phyloP scores from a whole-genome alignment of 2,329 filamentous ascomycete genomes.

The Diaporthe destruens region DNA sequence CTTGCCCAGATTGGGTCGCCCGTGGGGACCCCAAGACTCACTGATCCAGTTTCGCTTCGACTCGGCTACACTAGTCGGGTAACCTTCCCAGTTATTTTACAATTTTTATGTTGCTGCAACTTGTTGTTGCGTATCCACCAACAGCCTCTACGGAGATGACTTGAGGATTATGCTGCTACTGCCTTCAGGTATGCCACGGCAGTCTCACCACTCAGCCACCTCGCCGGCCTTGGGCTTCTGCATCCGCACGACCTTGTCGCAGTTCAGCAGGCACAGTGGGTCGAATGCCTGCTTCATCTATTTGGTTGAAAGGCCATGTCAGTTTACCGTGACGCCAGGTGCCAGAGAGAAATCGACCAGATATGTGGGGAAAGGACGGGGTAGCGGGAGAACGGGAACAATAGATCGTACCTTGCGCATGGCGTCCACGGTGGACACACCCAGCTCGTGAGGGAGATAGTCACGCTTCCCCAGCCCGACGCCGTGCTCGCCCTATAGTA shows the following conservation, averaged over 20 bases:
- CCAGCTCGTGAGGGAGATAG: constrained; percentile 83
- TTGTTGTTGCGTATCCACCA: neutral
- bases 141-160: too few species aligned
- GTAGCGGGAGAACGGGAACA: neutral
- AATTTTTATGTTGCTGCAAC: neutral
- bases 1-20: neutral
- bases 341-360: too few species aligned
- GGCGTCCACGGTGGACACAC: constrained; percentile 78
- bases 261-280: constrained; percentile 77
- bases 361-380: too few species aligned
- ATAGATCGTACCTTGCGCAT: constrained; percentile 78
- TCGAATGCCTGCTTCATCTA: constrained; percentile 86
- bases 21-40: neutral
- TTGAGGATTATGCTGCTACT: neutral
- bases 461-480: constrained; percentile 88
- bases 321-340: neutral
- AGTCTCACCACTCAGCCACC: constrained; percentile 58
- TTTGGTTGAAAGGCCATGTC: neutral
- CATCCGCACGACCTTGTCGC: constrained; percentile 76
- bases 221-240: constrained; percentile 65
- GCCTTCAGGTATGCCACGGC: neutral
- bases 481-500: constrained; percentile 78
- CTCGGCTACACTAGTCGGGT: neutral
- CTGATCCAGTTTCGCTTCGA: neutral
- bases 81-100: neutral